phyloP scores from a whole-genome alignment of 352 stramenopile species.

The Phytopythium sindhum region DNA sequence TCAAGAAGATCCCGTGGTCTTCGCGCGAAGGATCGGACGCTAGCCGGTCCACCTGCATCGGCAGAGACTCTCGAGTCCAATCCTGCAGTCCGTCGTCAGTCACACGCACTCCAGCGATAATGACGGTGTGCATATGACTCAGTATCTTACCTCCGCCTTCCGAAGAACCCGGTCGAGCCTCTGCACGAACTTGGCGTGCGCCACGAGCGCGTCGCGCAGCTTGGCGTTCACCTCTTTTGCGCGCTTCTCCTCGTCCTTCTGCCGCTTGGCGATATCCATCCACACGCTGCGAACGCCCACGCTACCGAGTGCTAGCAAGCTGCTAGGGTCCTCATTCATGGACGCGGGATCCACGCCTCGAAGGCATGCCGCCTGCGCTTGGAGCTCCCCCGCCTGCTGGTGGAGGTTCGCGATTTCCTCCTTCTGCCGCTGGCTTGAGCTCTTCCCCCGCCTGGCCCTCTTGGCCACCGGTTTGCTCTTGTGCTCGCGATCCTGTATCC shows the following conservation, averaged over 20 bases:
- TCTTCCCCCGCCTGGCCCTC: conserved; percentile 22
- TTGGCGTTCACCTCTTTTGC: conserved; percentile 39
- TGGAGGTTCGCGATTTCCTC: conserved; percentile 23
- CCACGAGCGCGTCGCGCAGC: conserved; percentile 31
- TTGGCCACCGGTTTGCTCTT: conserved; percentile 7
- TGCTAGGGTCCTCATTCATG: background rate
- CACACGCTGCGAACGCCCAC: conserved; percentile 11
- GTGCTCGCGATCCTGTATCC: background rate
- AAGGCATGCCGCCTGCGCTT: conserved; percentile 9
- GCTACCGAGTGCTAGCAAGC: no score
- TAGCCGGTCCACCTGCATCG: background rate
- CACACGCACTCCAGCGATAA: no score
- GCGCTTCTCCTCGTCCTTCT: conserved; percentile 23
- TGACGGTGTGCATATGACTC: background rate
- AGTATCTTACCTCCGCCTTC: conserved; percentile 23
- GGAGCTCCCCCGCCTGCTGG: conserved; percentile 18
- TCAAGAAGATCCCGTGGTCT: background rate
- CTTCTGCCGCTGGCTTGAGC: conserved; percentile 29
- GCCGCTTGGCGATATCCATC: conserved; percentile 30
- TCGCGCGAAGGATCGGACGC: background rate
- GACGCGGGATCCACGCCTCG: background rate
- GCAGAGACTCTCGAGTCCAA: background rate
- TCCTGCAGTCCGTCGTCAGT: no score
- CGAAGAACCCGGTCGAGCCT: conserved; percentile 32
- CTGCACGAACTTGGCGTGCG: conserved; percentile 24